Evolutionary conservation across 2,329 filamentous ascomycete genomes (phyloP), one percentile per base, ranked within the genome.

Genomic region (Ceratocystis destructans): DNA sequence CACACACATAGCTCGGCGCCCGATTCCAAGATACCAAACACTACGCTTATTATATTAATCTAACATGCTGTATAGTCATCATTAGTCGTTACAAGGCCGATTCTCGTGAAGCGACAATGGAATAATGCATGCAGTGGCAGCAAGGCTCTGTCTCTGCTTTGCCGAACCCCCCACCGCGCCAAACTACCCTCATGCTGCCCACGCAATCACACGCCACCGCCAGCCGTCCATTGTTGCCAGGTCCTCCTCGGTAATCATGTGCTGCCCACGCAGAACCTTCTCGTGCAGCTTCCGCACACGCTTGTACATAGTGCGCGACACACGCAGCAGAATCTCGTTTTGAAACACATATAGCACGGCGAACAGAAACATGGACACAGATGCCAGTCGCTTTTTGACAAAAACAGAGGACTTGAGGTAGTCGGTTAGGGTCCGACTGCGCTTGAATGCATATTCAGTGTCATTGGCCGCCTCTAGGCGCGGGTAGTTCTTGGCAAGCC

Each of bases 261-360:
- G 71, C 33, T 74, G 73, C 22, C 66, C 64, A 15, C 31, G 28
- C 3, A 33, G 7, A 31, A 59, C n/a, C 53, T 33, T 59, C 1
- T 59, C 53, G 5, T 33, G 12, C 10, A 59, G 53, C 53, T 17
- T 33, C n/a, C 53, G 28, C 6, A 84, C 75, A 61, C 76, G 76
- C 73, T 78, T 80, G 37, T 77, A 75, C 20, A 82, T 73, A 3
- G 81, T 83, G 70, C 76, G 77, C 10, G 80, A 81, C 2, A 83
- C 81, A 3, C 81, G 78, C 61, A 84, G 71, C 64, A 79, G 77
- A 22, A 85, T 82, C 72, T 85, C 82, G 71, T 82, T 83, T 70
- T 79, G 78, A 69, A 85, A 85, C 12, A 84, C 78, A 71, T 82
- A 84, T 48, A 84, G 73, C 22, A 83, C 79, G 1, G 81, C 79